phyloP scores from a whole-genome alignment of 164 flowering plant genomes.

The Aristolochia contorta region DNA sequence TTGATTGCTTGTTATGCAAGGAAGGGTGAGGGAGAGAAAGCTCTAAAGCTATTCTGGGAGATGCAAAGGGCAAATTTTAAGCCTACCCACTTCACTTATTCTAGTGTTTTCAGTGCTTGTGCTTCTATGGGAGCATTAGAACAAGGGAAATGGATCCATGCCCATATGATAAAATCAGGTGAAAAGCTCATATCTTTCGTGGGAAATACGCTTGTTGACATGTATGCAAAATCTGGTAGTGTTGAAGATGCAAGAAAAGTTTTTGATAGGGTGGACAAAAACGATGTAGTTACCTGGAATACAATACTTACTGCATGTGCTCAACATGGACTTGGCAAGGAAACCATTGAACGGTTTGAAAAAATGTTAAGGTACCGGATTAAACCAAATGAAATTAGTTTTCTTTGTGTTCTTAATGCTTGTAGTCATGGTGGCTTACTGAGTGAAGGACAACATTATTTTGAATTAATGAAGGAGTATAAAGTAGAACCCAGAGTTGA shows the following conservation, averaged over 20 bases:
- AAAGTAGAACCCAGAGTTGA: conserved; percentile 31
- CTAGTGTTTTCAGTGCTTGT: conserved; percentile 45
- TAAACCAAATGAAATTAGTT: conserved; percentile 46
- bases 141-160: conserved; percentile 72
- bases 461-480: conserved; percentile 42
- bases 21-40: conserved; percentile 42
- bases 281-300: conserved; percentile 62
- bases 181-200: conserved; percentile 37
- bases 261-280: conserved; percentile 39
- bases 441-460: conserved; percentile 43
- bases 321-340: conserved; percentile 54
- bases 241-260: conserved; percentile 50
- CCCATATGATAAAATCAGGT: conserved; percentile 53
- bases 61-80: conserved; percentile 40
- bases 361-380: conserved; percentile 39
- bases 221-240: conserved; percentile 69
- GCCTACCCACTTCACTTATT: conserved; percentile 56
- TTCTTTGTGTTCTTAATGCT: conserved; percentile 59
- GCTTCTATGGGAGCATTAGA: conserved; percentile 54
- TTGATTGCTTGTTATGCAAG: conserved; percentile 67
- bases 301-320: conserved; percentile 63
- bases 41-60: conserved; percentile 28
- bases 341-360: conserved; percentile 32
- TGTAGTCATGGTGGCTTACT: conserved; percentile 62
- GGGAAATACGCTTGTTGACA: conserved; percentile 56